Conservation (phyloP, 2,329 filamentous ascomycete species). For the Phialemoniopsis sp. region DNA sequence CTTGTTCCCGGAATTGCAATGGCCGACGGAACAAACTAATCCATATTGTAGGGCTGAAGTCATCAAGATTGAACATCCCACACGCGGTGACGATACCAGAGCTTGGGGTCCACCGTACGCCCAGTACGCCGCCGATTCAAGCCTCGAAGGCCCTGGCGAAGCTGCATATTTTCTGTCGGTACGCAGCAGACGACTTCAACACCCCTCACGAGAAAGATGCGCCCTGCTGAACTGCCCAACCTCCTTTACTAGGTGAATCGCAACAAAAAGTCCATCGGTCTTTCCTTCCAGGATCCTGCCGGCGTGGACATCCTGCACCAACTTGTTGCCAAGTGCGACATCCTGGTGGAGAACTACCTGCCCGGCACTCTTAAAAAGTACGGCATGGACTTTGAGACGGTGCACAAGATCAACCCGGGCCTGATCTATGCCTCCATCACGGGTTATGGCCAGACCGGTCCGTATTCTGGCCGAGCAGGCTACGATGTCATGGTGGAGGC, state of each 20-base stretch:
- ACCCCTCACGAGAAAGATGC: too few relatives aligned
- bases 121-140: slow-evolving; percentile 59
- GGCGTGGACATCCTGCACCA: slow-evolving; percentile 86
- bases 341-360: slow-evolving; percentile 95
- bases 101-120: slow-evolving; percentile 97
- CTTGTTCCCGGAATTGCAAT: too few relatives aligned
- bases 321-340: slow-evolving; percentile 79
- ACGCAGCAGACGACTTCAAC: slow-evolving; percentile 26
- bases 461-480: slow-evolving; percentile 80
- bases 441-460: slow-evolving; percentile 93
- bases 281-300: slow-evolving; percentile 83
- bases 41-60: slow-evolving; percentile 71
- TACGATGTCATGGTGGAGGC: slow-evolving; percentile 99
- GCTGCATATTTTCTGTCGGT: slow-evolving; percentile 93
- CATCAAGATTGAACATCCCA: slow-evolving; percentile 95
- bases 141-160: slow-evolving; percentile 71
- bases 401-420: slow-evolving; percentile 76
- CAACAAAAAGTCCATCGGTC: slow-evolving; percentile 90
- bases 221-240: not conserved
- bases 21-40: slow-evolving; percentile 17
- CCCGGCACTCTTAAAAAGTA: slow-evolving; percentile 90
- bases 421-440: slow-evolving; percentile 96
- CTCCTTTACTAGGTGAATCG: slow-evolving; percentile 70
- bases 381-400: slow-evolving; percentile 77
- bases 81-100: slow-evolving; percentile 85